Evolutionary conservation across 139 green algal genomes (phyloP), one percentile per base, ranked within the genome.

Genomic region (Chlorella sp.): DNA sequence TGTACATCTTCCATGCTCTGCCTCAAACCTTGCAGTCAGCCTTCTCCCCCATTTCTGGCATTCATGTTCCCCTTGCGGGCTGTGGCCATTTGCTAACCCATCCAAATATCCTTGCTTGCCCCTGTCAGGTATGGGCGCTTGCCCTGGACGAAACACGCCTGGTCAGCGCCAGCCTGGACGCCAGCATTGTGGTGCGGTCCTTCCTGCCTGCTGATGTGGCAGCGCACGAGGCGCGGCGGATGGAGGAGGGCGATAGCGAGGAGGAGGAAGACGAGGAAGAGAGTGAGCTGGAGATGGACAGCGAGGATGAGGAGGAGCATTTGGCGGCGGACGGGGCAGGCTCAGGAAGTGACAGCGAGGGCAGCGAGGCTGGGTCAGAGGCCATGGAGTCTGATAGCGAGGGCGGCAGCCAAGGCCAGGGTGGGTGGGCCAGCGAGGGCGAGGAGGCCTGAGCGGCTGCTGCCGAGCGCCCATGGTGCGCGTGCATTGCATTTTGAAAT

Each of bases 111-210:
- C 20, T 13, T 25, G 4, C 7, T 64, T 26, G 20, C 57, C 7
- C 7, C 20, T 36, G 74, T n/a, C 74, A 81, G 74, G 74, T 81
- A 21, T 81, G 74, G 74, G 74, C 74, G 55, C 74, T 81, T 32
- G 74, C 74, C 17, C 74, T 81, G 21, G 51, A 36, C 18, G 74
- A 70, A 32, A 70, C 55, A 0, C 74, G 32, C 32, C 55, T 81
- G 18, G 47, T 81, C 51, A 70, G 55, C 34, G 74, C 74, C 23
- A 51, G 55, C 30, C 74, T 81, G 55, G 55, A 81, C 25, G 21
- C 55, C 56, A 34, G 11, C 13, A 26, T 81, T 7, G 23, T 67
- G 16, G 34, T 81, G 28, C 74, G 74, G 32, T 81, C 74, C 23
- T 81, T 81, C 55, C 32, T 38, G 11, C 55, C 74, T 5, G 74